Evolutionary conservation across 768 basidiomycete species (phyloP), one percentile per base, ranked within the genome.

Genomic region (Suillus fuscotomentosus): DNA sequence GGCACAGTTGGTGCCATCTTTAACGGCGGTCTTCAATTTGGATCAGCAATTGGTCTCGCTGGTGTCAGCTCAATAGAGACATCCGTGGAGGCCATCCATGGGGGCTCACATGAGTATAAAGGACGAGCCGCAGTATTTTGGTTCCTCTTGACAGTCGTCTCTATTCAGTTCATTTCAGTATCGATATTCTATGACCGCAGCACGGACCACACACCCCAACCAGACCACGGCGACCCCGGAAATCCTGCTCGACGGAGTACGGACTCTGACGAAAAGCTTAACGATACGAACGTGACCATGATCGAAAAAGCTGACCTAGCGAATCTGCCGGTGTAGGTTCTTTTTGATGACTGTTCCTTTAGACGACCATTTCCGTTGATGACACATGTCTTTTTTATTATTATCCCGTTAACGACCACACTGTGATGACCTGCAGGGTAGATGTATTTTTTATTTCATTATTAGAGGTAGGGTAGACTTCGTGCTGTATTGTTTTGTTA

Each of bases 1-100:
- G 86, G 86, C 47, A 83, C 81, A 5, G 79, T 85, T 17, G 83
- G 83, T 22, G 86, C 86, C 17, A 81, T 87, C 47, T 84, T 85
- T 76, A 84, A 84, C 63, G 78, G 80, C 27, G 82, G 83, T 13
- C 78, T 86, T 1, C 83, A 87, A 70, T 74, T 84, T 63, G 84
- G 84, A 41, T 79, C 79, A 11, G 86, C 86, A 7, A 74, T 83
- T 24, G 84, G 83, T 22, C 73, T 83, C 39, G 82, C 86, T 15
- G 77, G 78, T 31, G 77, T 84, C 31, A 80, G 72, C 39, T 81
- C 83, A 20, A 85, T 86, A 67, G 73, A 83, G 73, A 77, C 78
- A 3, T 81, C 80, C 47, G 74, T 85, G 36, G 76, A 82, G 68
- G 63, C 64, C 53, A 66, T 57, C 17, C 68, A 75, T 64, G 78